Percentiles rank a stretch among this genome's conserved stretches.
phyloP scores from a whole-genome alignment of 2,329 filamentous ascomycete genomes.

The Sclerotinia sclerotiorum region DNA sequence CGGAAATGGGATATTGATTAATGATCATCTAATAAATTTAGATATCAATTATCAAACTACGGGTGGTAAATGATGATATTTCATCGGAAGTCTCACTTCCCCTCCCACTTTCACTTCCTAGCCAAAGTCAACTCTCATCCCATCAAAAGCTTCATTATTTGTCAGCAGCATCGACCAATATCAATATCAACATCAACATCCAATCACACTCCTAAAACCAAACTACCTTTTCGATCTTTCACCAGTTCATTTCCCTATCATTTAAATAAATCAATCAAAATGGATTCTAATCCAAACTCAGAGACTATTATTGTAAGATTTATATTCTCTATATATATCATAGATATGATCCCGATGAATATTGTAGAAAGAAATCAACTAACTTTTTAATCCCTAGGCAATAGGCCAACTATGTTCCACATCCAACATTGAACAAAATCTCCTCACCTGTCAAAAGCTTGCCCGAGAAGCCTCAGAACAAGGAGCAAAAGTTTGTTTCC shows the following conservation, averaged over 20 bases:
- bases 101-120: constrained; percentile 23
- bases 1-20: not conserved
- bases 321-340: not conserved
- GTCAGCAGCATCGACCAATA: constrained; percentile 22
- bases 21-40: not conserved
- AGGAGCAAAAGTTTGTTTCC: constrained; percentile 67
- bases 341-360: too few relatives aligned
- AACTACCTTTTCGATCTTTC: not conserved
- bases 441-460: constrained; percentile 72
- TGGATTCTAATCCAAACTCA: not conserved
- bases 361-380: too few relatives aligned
- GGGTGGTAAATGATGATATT: not conserved
- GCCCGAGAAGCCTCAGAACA: constrained; percentile 70
- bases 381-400: constrained; percentile 49
- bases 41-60: not conserved
- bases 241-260: not conserved
- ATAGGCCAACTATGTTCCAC: constrained; percentile 90
- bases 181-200: not conserved
- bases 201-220: not conserved
- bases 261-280: not conserved
- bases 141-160: not conserved
- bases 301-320: constrained; percentile 19
- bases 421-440: constrained; percentile 70
- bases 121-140: constrained; percentile 35
- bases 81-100: constrained; percentile 1